Conservation (phyloP, 306 rosid species). For the Canavalia ensiformis region DNA sequence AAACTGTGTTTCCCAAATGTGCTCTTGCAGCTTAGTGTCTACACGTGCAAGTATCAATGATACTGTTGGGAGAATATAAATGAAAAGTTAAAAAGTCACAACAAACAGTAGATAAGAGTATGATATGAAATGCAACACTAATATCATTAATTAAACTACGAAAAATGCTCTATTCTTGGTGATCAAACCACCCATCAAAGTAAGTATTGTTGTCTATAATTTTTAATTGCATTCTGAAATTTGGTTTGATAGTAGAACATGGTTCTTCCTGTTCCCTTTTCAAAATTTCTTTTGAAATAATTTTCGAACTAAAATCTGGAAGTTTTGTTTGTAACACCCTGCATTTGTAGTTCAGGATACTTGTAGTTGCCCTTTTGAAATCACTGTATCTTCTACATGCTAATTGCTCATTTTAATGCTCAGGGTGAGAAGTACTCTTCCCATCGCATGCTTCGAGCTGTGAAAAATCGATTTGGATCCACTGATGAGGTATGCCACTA, state of each 20-base stretch:
- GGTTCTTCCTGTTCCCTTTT: conserved; percentile 19
- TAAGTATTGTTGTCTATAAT: conserved; percentile 6
- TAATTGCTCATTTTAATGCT: conserved; percentile 40
- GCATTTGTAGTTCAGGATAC: conserved; percentile 5
- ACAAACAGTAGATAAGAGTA: conserved; percentile 14
- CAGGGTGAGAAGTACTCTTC: conserved; percentile 92
- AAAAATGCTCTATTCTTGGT: not conserved
- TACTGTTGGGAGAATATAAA: not conserved
- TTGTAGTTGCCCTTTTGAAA: conserved; percentile 26
- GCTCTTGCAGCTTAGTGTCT: not conserved
- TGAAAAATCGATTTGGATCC: conserved; percentile 96
- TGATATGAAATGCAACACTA: not conserved
- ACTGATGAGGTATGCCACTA: conserved; percentile 81
- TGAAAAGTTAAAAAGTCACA: not conserved
- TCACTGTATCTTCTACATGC: conserved; percentile 32
- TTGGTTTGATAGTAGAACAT: conserved; percentile 20
- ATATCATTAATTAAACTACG: not conserved
- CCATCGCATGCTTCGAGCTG: conserved; percentile 92
- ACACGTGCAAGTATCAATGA: not conserved
- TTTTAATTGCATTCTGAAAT: not conserved
- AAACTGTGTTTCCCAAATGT: not conserved
- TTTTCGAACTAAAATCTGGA: conserved; percentile 23
- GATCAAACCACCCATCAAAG: conserved; percentile 17
- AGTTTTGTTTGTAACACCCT: conserved; percentile 23
- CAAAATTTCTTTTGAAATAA: conserved; percentile 12